These are phyloP conservation scores for Boletus insuetus DNA, from an alignment of 768 basidiomycete genomes.

Conservation along the genomic window DNA sequence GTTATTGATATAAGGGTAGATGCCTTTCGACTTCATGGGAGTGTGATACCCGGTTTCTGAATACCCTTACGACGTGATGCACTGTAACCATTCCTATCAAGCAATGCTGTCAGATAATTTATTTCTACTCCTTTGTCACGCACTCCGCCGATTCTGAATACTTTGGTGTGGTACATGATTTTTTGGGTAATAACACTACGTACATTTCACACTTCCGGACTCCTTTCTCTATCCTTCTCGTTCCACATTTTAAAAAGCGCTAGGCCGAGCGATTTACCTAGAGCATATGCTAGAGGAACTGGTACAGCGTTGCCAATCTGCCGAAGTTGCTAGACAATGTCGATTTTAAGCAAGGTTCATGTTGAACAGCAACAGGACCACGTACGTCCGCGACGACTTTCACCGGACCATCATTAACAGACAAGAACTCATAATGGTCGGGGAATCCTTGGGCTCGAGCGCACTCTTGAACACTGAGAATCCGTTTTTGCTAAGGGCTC, in stretches of 20 bases:
- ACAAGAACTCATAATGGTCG: slow-evolving; percentile 62
- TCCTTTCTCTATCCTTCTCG: slow-evolving; percentile 41
- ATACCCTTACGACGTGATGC: slow-evolving; percentile 16
- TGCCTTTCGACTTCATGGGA: background rate
- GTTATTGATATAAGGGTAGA: slow-evolving; percentile 10
- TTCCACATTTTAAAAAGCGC: slow-evolving; percentile 48
- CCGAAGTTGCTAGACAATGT: slow-evolving; percentile 53
- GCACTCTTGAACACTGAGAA: slow-evolving; percentile 62
- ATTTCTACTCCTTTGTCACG: slow-evolving; percentile 8
- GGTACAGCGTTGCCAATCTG: slow-evolving; percentile 85
- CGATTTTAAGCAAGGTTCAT: background rate
- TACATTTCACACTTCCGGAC: slow-evolving; percentile 37
- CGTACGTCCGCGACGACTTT: slow-evolving; percentile 52
- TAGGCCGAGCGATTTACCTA: slow-evolving; percentile 48
- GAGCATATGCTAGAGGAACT: slow-evolving; percentile 61
- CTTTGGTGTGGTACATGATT: slow-evolving; percentile 1
- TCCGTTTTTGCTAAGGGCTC: slow-evolving; percentile 59
- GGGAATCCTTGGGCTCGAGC: slow-evolving; percentile 81
- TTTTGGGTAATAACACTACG: background rate
- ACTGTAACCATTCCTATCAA: background rate
- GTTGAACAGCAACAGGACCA: slow-evolving; percentile 7
- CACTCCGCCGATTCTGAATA: background rate
- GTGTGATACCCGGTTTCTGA: slow-evolving; percentile 14
- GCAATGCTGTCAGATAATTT: slow-evolving; percentile 6
- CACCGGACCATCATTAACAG: slow-evolving; percentile 35